phyloP scores from a whole-genome alignment of 768 basidiomycete genomes.

The Hortiboletus flavorubellus region DNA sequence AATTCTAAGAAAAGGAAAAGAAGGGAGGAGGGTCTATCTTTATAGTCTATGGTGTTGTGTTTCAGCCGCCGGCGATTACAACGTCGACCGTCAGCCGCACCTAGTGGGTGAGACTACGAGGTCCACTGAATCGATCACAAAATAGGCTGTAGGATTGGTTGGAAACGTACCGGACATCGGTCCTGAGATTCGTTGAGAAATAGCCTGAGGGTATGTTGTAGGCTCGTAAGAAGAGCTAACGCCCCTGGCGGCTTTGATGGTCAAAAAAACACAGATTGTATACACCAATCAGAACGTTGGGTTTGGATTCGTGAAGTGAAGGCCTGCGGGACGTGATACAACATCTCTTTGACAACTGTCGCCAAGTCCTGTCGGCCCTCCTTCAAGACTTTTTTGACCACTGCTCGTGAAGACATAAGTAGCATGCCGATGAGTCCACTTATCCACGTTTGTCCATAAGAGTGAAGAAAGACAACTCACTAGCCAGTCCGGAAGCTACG shows the following conservation, averaged over 20 bases:
- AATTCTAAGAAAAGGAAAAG: neutral
- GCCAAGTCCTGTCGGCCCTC: neutral
- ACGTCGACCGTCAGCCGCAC: constrained; percentile 16
- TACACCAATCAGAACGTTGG: neutral
- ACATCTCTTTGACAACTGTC: neutral
- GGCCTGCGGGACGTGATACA: neutral
- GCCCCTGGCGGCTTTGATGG: neutral
- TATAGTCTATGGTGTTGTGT: constrained; percentile 8
- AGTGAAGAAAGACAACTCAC: neutral
- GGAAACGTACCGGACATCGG: neutral
- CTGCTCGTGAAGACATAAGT: neutral
- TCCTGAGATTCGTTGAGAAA: neutral
- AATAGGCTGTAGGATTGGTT: neutral
- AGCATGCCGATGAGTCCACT: no score
- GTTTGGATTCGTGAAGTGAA: neutral
- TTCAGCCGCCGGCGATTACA: constrained; percentile 4
- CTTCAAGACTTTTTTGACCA: no score
- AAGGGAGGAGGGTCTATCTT: neutral
- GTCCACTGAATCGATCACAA: neutral
- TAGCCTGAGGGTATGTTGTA: neutral
- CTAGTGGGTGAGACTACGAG: neutral
- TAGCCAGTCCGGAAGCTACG: neutral
- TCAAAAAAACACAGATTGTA: neutral
- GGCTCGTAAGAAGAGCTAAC: neutral
- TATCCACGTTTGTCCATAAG: neutral